Evolutionary conservation across 306 rosid genomes (phyloP), one percentile per base, ranked within the genome.

Genomic region (Pyrus betulifolia): DNA sequence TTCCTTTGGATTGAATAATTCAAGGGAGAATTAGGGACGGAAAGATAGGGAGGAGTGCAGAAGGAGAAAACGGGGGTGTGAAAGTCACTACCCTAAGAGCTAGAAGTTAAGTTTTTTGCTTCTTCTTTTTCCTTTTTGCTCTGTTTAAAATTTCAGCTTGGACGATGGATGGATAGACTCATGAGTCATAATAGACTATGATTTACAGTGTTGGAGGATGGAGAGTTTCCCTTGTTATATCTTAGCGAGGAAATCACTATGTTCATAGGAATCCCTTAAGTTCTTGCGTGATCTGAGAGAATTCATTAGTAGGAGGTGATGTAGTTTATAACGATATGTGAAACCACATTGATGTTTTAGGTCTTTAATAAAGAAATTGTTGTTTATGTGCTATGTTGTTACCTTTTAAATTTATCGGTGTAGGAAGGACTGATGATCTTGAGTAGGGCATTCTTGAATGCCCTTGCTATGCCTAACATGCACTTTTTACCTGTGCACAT

Each of bases 401-500:
- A 8, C 33, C n/a, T 30, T 71, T 54, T 8, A 33, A 76, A 31
- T 71, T 70, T 71, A 30, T 65, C 10, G 35, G 42, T 59, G 67
- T 71, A 35, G 10, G 57, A 40, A 27, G 55, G 62, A 22, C 60
- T 35, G 71, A 49, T 76, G 77, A 33, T 76, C 25, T 21, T 71
- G 27, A 12, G 60, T 57, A 54, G 76, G 61, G 76, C 70, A 25
- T 42, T 64, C 21, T 72, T 72, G 67, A 75, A 35, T 67, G 81
- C 72, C 40, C 79, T 65, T 72, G 70, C 69, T 58, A 30, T 42
- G 49, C 74, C 76, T 67, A 79, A 67, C 67, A 13, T 28, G 51
- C 30, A 63, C 27, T 62, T 52, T 74, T 35, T 54, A 74, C 28
- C 67, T 64, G 63, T 74, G 52, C 80, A 78, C 79, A 5, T 51